Conservation (phyloP, 2,329 filamentous ascomycete species). For the Talaromyces amestolkiae region DNA sequence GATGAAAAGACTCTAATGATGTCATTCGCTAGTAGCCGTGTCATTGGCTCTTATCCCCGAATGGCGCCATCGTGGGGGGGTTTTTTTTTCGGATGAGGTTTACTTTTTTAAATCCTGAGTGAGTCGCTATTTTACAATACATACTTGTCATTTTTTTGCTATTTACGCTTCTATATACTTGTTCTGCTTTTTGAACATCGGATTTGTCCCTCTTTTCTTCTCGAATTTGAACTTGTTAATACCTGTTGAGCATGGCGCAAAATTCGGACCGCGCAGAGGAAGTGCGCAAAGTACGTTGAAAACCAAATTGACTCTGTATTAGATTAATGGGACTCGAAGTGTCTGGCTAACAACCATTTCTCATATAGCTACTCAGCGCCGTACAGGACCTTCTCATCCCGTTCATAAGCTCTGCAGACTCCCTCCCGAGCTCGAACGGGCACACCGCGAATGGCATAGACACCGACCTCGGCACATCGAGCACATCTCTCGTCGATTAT, state of each 20-base stretch:
- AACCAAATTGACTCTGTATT: not conserved
- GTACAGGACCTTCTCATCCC: conserved; percentile 46
- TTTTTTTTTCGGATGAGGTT: conserved; percentile 12
- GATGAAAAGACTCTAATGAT: conserved; percentile 2
- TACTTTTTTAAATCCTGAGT: not conserved
- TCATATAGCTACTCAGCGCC: conserved; percentile 36
- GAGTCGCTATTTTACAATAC: too few relatives aligned
- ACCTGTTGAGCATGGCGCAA: conserved; percentile 11
- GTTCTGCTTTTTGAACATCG: not conserved
- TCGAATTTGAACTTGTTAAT: not conserved
- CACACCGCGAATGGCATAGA: conserved; percentile 44
- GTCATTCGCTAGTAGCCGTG: conserved; percentile 4
- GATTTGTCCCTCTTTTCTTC: not conserved
- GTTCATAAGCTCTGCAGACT: conserved; percentile 46
- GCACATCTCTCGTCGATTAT: conserved; percentile 63
- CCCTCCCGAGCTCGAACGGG: conserved; percentile 21
- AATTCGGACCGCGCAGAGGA: conserved; percentile 37
- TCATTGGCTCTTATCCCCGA: conserved; percentile 6
- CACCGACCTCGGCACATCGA: conserved; percentile 56
- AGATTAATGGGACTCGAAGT: not conserved
- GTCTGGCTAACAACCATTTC: not conserved
- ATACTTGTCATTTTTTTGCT: not conserved
- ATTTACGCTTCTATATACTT: not conserved
- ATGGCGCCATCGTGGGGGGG: conserved; percentile 21
- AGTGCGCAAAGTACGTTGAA: conserved; percentile 42